Percentiles rank a stretch among this genome's conserved stretches.
phyloP scores from a whole-genome alignment of 2,329 filamentous ascomycete species.

The Pseudogymnoascus sp. region DNA sequence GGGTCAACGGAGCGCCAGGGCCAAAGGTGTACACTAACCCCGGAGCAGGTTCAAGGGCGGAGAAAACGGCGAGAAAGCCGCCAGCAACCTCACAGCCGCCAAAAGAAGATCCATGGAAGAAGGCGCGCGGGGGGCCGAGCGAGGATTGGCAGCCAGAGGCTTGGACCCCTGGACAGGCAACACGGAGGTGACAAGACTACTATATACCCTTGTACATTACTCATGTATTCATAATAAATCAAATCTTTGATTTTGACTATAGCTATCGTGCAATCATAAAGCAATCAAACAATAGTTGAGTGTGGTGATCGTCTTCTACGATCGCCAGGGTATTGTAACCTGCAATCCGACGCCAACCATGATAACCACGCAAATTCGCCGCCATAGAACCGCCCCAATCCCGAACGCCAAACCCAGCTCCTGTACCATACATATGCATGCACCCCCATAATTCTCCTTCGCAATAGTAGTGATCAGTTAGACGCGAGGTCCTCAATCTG shows the following conservation, averaged over 20 bases:
- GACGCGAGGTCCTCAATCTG: constrained; percentile 72
- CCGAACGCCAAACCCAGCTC: constrained; percentile 3
- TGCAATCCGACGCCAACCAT: constrained; percentile 6
- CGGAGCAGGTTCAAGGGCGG: constrained; percentile 8
- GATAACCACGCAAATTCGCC: background rate
- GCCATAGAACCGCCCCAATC: constrained; percentile 1
- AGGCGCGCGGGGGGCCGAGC: constrained; percentile 46
- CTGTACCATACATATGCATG: constrained; percentile 1
- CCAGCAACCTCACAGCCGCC: constrained; percentile 22
- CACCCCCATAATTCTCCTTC: constrained; percentile 53
- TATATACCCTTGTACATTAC: background rate
- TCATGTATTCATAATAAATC: constrained; percentile 6
- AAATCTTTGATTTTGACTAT: background rate
- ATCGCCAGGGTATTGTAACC: constrained; percentile 9
- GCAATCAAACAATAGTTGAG: constrained; percentile 8
- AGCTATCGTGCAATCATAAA: constrained; percentile 3
- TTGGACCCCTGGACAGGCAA: constrained; percentile 2
- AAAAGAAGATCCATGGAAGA: constrained; percentile 46
- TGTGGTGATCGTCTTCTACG: constrained; percentile 9
- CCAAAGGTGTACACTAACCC: constrained; percentile 7
- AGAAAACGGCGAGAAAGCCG: constrained; percentile 16
- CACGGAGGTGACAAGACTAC: background rate
- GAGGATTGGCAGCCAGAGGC: constrained; percentile 52
- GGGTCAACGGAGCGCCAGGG: background rate
- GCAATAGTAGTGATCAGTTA: constrained; percentile 85